phyloP scores from a whole-genome alignment of 2,329 filamentous ascomycete genomes.

The Alternaria conjuncta region DNA sequence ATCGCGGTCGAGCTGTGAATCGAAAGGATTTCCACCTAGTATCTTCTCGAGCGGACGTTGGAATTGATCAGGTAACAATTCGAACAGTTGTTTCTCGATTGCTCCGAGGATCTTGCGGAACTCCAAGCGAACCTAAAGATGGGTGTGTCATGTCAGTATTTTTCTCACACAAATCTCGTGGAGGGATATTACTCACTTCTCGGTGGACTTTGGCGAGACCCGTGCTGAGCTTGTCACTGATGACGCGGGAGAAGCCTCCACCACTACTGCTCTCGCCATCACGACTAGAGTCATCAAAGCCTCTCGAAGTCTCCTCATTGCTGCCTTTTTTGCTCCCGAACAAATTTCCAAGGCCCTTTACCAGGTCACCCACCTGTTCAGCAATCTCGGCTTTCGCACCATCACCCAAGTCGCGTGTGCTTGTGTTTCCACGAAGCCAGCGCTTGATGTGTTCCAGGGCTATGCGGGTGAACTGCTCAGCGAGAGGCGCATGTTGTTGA shows the following conservation, averaged over 20 bases:
- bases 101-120: constrained; percentile 38
- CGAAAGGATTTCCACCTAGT: constrained; percentile 39
- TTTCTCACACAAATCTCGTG: not conserved
- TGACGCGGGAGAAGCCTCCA: constrained; percentile 33
- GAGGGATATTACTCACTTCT: constrained; percentile 15
- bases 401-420: constrained; percentile 36
- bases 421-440: constrained; percentile 41
- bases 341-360: constrained; percentile 36
- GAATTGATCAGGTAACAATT: constrained; percentile 37
- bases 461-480: constrained; percentile 39
- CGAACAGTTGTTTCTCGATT: constrained; percentile 40
- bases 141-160: not conserved
- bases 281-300: constrained; percentile 17
- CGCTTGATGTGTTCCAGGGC: constrained; percentile 41
- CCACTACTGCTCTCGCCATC: constrained; percentile 19
- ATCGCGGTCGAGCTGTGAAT: constrained; percentile 37
- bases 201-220: constrained; percentile 39
- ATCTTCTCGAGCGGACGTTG: constrained; percentile 39
- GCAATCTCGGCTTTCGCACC: constrained; percentile 39
- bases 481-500: constrained; percentile 33
- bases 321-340: constrained; percentile 31
- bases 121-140: constrained; percentile 26
- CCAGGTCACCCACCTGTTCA: constrained; percentile 36
- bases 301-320: constrained; percentile 27
- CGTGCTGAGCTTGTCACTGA: constrained; percentile 40